Conservation (phyloP, 2,329 filamentous ascomycete genomes). For the Trichothecium roseum region DNA sequence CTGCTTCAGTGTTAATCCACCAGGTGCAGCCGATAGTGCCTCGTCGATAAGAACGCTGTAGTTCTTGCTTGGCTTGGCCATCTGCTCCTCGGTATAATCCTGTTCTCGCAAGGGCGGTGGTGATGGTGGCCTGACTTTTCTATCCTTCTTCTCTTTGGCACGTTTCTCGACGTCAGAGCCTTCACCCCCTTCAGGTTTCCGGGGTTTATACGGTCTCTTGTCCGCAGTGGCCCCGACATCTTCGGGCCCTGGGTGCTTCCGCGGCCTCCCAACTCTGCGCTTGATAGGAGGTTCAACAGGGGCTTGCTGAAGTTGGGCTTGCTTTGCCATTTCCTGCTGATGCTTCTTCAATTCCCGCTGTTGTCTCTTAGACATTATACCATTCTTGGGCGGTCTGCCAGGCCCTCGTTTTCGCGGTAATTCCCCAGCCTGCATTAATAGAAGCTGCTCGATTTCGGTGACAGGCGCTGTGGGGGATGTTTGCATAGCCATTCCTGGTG, state of each 20-base stretch:
- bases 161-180: slow-evolving; percentile 45
- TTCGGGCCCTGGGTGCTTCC: slow-evolving; percentile 53
- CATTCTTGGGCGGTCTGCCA: slow-evolving; percentile 73
- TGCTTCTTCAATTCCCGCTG: slow-evolving; percentile 52
- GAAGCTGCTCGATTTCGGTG: not conserved
- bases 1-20: slow-evolving; percentile 48
- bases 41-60: slow-evolving; percentile 52
- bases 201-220: slow-evolving; percentile 57
- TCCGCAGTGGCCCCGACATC: slow-evolving; percentile 42
- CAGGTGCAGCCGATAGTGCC: slow-evolving; percentile 41
- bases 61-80: slow-evolving; percentile 52
- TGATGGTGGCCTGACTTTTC: slow-evolving; percentile 49
- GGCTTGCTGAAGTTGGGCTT: slow-evolving; percentile 36
- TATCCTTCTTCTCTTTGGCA: slow-evolving; percentile 48
- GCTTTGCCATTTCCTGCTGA: slow-evolving; percentile 36
- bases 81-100: slow-evolving; percentile 46
- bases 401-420: slow-evolving; percentile 62
- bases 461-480: not conserved
- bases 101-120: slow-evolving; percentile 44
- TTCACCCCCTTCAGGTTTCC: slow-evolving; percentile 45
- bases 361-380: slow-evolving; percentile 73
- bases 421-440: slow-evolving; percentile 20
- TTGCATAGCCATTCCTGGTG: slow-evolving; percentile 3
- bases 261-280: slow-evolving; percentile 54
- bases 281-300: slow-evolving; percentile 43